phyloP scores from a whole-genome alignment of 2,329 filamentous ascomycete species.

The Neofusicoccum cordaticola region DNA sequence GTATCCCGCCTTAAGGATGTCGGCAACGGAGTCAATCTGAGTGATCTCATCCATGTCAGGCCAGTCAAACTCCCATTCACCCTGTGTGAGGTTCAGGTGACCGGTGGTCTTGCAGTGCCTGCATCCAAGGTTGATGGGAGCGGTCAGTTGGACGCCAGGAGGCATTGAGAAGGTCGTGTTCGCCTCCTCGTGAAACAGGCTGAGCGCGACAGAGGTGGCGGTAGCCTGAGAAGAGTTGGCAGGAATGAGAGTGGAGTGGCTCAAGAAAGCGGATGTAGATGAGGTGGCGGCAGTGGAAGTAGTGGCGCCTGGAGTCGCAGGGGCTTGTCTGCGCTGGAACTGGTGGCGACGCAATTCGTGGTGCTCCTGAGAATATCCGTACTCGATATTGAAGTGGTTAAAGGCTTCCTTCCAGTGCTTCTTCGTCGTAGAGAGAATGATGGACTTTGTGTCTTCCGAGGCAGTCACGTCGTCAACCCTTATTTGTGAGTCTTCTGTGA shows the following conservation, averaged over 20 bases:
- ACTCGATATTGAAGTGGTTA: slow-evolving; percentile 28
- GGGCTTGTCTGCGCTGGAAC: not conserved
- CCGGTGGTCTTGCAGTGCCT: slow-evolving; percentile 36
- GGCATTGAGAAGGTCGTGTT: slow-evolving; percentile 26
- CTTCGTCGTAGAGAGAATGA: slow-evolving; percentile 28
- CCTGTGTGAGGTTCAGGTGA: slow-evolving; percentile 30
- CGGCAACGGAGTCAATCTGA: slow-evolving; percentile 27
- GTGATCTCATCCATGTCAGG: slow-evolving; percentile 26
- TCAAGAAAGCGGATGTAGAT: slow-evolving; percentile 13
- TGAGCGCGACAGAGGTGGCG: slow-evolving; percentile 22
- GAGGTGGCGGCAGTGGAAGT: not conserved
- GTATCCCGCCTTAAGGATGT: slow-evolving; percentile 33
- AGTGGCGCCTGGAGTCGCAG: not conserved
- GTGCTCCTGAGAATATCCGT: slow-evolving; percentile 31
- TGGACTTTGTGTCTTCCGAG: slow-evolving; percentile 25
- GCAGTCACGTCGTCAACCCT: slow-evolving; percentile 27
- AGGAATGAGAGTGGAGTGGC: slow-evolving; percentile 23
- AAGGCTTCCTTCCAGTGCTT: slow-evolving; percentile 31
- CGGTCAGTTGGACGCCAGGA: slow-evolving; percentile 19
- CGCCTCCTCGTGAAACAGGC: slow-evolving; percentile 24
- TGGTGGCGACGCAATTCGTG: slow-evolving; percentile 25
- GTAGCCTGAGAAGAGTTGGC: slow-evolving; percentile 21
- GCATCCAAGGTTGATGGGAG: slow-evolving; percentile 34
- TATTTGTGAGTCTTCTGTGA: not conserved
- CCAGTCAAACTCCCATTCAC: slow-evolving; percentile 28